These are phyloP conservation scores for Pichia scutulata DNA, from an alignment of 805 yeast genomes.

Conservation along the genomic window DNA sequence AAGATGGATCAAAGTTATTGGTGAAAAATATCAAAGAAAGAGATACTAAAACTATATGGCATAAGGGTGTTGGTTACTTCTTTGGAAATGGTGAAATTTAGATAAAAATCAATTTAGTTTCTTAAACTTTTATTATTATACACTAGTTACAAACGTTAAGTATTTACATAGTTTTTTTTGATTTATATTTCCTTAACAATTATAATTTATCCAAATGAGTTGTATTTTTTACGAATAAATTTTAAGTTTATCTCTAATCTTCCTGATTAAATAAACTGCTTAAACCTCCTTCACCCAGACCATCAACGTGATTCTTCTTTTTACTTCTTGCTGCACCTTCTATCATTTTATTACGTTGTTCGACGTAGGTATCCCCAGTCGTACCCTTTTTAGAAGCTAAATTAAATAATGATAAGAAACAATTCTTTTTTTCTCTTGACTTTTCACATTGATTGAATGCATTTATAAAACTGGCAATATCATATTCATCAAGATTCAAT, in stretches of 20 bases:
- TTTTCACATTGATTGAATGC: constrained; percentile 57
- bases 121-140: neutral
- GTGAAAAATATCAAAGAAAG: neutral
- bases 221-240: neutral
- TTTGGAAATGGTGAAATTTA: constrained; percentile 12
- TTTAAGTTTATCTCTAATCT: neutral
- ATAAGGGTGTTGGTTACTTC: constrained; percentile 6
- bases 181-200: neutral
- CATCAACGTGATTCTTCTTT: constrained; percentile 11
- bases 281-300: constrained; percentile 11
- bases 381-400: constrained; percentile 43
- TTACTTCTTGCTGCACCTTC: constrained; percentile 9
- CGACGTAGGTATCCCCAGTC: constrained; percentile 23
- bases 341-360: constrained; percentile 11
- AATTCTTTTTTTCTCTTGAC: constrained; percentile 71
- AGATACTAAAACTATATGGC: constrained; percentile 2
- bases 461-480: constrained; percentile 56
- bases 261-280: constrained; percentile 11
- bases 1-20: constrained; percentile 10
- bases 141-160: neutral
- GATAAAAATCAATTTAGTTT: neutral
- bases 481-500: constrained; percentile 46
- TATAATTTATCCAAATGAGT: neutral
- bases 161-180: neutral
- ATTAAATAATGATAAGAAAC: constrained; percentile 64